Percentiles rank a stretch among this genome's conserved stretches.
Conservation (phyloP, 2,329 filamentous ascomycete genomes). For the Pseudohalonectria lignicola region DNA sequence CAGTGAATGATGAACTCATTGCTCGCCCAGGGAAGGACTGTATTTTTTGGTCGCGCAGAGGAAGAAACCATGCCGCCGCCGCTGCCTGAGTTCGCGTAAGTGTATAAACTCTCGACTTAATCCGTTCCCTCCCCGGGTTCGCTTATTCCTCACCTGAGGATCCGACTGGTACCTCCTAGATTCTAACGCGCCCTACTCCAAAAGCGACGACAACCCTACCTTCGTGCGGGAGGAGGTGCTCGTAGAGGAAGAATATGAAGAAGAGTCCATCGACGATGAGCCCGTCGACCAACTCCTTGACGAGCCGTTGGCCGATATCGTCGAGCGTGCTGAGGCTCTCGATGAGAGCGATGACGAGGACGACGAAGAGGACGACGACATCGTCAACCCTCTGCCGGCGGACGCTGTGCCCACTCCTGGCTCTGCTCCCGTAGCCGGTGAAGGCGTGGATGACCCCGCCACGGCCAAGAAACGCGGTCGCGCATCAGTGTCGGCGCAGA, state of each 20-base stretch:
- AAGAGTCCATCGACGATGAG: not conserved
- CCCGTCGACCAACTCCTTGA: slow-evolving; percentile 1
- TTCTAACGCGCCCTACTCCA: slow-evolving; percentile 3
- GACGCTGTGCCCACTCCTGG: no score
- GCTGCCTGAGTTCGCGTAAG: not conserved
- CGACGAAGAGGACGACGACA: not conserved
- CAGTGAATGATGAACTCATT: slow-evolving; percentile 1
- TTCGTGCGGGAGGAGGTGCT: slow-evolving; percentile 1
- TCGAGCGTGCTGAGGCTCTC: not conserved
- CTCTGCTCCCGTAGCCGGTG: not conserved
- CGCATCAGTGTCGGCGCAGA: slow-evolving; percentile 1
- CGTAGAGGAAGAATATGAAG: not conserved
- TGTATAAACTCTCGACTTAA: no score
- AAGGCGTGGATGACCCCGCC: not conserved
- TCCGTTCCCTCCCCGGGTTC: no score
- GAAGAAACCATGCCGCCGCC: slow-evolving; percentile 2
- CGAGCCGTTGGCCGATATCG: not conserved
- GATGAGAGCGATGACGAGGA: slow-evolving; percentile 1
- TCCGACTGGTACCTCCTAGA: no score
- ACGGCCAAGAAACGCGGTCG: slow-evolving; percentile 4
- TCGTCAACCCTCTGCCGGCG: not conserved
- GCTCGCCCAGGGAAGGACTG: not conserved
- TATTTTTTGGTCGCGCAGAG: slow-evolving; percentile 1
- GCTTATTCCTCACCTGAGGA: no score
- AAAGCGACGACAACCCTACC: slow-evolving; percentile 3